Base-by-base conservation (phyloP, 768 basidiomycete genomes). In the Dacryopinax spathularia region DNA sequence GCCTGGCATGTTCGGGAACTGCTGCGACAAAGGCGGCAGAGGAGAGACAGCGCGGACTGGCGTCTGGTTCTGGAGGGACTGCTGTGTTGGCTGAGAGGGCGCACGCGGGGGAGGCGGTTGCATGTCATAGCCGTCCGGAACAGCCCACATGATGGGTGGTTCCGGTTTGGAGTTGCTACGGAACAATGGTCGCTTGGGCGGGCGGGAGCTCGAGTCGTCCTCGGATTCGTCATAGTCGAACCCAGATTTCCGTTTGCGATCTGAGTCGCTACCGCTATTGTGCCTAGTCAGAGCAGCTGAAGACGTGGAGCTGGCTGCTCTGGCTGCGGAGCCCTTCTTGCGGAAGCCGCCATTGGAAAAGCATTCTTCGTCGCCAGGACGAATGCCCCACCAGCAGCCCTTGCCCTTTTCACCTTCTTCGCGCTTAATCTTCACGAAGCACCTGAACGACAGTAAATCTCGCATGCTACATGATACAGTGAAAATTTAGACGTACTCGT, bases 381-480 rank as follows among this genome's bases (percentile, higher is more conserved):
- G 87, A 66, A 94, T 89, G 1, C 88, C 88, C 92, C 92, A 94
- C 34, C 87, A 81, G 25, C 89, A 89, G 59, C 91, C 83, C 34
- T 92, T 90, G 34, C 88, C 81, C 27, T 68, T 70, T 34, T 84
- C 80, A 13, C 87, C 82, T 64, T 89, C 71, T 62, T 70, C 86
- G 22, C 92, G 78, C 1, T 84, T 82, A 0, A 87, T 73, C 65
- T 95, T 96, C 66, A 91, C 84, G 74, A 96, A 97, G 69, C 87
- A 88, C 35, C 87, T 56, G 48, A 10, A 31, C 25, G 13, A 4
- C 48, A 5, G 29, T 56, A 13, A 56, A 41, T 9, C 25, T 56
- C 9, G 25, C 9, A 2, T n/a, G n/a, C n/a, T n/a, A n/a, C n/a
- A n/a, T n/a, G n/a, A n/a, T n/a, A n/a, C n/a, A 56, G 9, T 3